These are phyloP conservation scores for Penicillium sp. DNA, from an alignment of 2,329 filamentous ascomycete species.

Conservation along the genomic window DNA sequence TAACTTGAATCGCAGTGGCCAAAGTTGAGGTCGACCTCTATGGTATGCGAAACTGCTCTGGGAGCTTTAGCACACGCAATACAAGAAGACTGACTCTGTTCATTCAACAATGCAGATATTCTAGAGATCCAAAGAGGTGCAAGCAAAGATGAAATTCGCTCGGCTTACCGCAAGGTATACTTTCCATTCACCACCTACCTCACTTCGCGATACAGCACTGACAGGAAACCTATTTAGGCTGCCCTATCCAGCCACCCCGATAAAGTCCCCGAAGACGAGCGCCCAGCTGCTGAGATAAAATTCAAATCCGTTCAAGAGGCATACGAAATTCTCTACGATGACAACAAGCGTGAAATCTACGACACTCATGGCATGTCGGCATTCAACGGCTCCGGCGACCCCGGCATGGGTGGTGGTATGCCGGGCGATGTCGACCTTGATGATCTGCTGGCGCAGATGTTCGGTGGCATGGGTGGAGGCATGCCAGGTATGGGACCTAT, in stretches of 20 bases:
- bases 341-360: constrained; percentile 89
- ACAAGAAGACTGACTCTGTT: constrained; percentile 9
- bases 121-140: constrained; percentile 75
- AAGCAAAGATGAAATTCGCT: constrained; percentile 82
- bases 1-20: constrained; percentile 38
- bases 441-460: constrained; percentile 93
- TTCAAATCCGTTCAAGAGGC: constrained; percentile 94
- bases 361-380: constrained; percentile 95
- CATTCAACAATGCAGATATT: constrained; percentile 62
- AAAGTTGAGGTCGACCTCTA: constrained; percentile 62
- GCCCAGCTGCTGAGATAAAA: constrained; percentile 81
- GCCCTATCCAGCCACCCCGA: constrained; percentile 90
- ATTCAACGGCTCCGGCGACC: constrained; percentile 77
- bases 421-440: constrained; percentile 72
- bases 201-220: constrained; percentile 2
- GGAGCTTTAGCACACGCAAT: background rate
- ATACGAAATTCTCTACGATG: constrained; percentile 97
- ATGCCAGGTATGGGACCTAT: constrained; percentile 60
- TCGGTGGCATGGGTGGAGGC: constrained; percentile 56
- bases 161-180: constrained; percentile 89
- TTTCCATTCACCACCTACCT: background rate
- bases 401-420: constrained; percentile 58
- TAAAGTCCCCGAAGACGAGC: constrained; percentile 86
- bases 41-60: constrained; percentile 47
- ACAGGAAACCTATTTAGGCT: constrained; percentile 58